A percentile compares a stretch with the other conserved stretches of the same genome.
These are phyloP conservation scores for Quercus rubra DNA, from an alignment of 306 rosid genomes.

Conservation along the genomic window DNA sequence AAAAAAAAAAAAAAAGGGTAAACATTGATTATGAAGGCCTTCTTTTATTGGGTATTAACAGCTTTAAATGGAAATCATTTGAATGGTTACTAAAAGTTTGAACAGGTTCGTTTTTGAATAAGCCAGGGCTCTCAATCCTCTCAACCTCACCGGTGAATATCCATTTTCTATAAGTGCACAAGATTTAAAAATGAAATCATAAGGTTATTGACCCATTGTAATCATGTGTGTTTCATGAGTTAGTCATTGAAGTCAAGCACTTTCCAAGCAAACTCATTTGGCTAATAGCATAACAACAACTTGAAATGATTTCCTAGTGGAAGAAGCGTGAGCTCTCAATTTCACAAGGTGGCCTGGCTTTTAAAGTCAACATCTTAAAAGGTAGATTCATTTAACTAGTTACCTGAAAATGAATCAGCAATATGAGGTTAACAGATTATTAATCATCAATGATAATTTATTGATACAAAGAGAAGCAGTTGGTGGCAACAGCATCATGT, in stretches of 20 bases:
- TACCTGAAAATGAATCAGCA: neutral
- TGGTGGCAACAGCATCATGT: conserved; percentile 14
- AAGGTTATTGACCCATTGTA: neutral
- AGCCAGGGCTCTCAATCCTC: neutral
- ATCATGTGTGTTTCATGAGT: neutral
- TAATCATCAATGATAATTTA: neutral
- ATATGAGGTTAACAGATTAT: neutral
- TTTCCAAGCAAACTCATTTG: neutral
- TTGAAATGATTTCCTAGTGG: neutral
- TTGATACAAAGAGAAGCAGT: neutral
- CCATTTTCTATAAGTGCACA: neutral
- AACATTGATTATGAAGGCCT: no score
- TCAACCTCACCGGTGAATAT: neutral
- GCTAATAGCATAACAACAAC: neutral
- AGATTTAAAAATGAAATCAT: neutral
- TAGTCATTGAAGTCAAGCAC: neutral
- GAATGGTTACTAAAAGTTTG: neutral
- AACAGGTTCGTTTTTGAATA: neutral
- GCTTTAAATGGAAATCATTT: neutral
- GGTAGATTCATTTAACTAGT: neutral
- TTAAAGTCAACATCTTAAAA: neutral
- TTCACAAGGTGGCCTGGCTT: neutral
- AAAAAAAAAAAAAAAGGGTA: no score
- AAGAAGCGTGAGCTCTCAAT: neutral
- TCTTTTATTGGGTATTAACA: neutral